A percentile compares a stretch with the other conserved stretches of the same genome.
Conservation (phyloP, 2,329 filamentous ascomycete genomes). For the Cordyceps cicadae region DNA sequence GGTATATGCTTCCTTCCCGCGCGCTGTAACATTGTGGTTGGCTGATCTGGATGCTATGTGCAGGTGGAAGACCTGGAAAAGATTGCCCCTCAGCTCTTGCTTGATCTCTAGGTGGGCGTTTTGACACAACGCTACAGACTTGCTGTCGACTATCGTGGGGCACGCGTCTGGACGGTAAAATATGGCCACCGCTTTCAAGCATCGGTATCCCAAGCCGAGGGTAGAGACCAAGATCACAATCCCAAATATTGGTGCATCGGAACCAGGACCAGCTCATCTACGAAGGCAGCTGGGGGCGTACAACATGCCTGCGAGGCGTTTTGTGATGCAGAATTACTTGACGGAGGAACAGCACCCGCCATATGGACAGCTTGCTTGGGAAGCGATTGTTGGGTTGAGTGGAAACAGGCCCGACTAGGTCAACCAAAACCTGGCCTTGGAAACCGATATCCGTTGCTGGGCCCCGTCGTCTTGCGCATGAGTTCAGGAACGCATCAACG, state of each 20-base stretch:
- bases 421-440: neutral
- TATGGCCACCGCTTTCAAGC: neutral
- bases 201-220: neutral
- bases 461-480: neutral
- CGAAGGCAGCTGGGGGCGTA: neutral
- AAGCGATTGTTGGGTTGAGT: neutral
- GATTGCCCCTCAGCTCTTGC: conserved; percentile 70
- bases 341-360: neutral
- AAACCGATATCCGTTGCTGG: neutral
- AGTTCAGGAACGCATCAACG: neutral
- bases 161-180: neutral
- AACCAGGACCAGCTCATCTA: neutral
- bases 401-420: neutral
- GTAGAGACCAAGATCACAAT: neutral
- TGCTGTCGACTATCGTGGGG: neutral
- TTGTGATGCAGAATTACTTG: neutral
- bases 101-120: conserved; percentile 64
- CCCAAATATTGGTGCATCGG: neutral
- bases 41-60: neutral
- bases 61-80: conserved; percentile 86
- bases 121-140: neutral
- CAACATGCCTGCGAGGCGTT: neutral
- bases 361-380: neutral
- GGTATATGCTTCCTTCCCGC: conserved; percentile 33
- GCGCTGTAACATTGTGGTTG: neutral